Base-by-base conservation (phyloP, 2,329 filamentous ascomycete species). In the Eutypa lata region DNA sequence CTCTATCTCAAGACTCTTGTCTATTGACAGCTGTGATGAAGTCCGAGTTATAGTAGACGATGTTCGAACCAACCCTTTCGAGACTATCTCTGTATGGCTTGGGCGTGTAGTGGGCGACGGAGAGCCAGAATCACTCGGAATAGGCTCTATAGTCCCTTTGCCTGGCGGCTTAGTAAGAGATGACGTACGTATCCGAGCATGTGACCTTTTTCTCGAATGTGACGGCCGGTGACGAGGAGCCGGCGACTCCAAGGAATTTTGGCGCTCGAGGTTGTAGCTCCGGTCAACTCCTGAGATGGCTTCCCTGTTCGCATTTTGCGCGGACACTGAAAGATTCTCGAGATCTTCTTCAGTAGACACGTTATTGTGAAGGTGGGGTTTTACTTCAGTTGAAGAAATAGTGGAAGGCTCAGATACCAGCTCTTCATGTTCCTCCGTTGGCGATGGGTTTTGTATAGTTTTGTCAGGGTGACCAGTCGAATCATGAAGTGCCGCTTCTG, bases 151-250 rank as follows among this genome's bases (percentile, higher is more conserved):
- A 61, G 44, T 16, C 59, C 53, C 40, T 60, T 65, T 8, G 54
- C 19, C 13, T 60, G 57, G 42, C 2, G 62, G 51, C 44, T 63
- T 64, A 2, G 63, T 60, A 26, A 61, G 55, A 22, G 66, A 64
- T 8, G 65, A 61, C 1, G 65, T 64, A 40, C 66, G 66, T 52
- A 68, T 63, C 43, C 60, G 63, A 18, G 65, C 53, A 46, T 58
- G 65, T 16, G 66, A 65, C 45, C 61, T 66, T 47, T 58, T 62
- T 45, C 64, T 60, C 38, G 63, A 57, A 47, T 62, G 60, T 13
- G 57, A 51, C 38, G 59, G 53, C 22, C 57, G 53, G 16, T 24
- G 31, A 35, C 52, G 55, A 19, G 51, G 26, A 48, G 54, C 55
- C 6, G 54, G 22, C 21, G 46, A 54, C 19, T 47, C 48, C 26